Evolutionary conservation across 352 stramenopile species (phyloP).

Genomic region (Globisporangium megalacanthum): DNA sequence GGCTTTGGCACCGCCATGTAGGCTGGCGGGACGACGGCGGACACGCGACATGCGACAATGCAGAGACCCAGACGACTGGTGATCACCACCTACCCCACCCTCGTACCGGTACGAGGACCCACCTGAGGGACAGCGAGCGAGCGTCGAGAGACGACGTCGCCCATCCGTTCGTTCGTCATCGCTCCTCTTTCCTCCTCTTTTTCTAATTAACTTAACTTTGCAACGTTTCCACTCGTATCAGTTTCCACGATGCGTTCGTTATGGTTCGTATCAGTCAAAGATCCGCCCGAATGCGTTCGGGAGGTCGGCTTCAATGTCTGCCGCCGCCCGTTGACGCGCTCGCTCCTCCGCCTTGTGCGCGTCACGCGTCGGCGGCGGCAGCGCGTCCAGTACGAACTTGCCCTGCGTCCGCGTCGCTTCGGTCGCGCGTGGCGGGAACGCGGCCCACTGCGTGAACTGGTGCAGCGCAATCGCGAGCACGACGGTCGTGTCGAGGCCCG

Average conservation of each 20-base stretch:
- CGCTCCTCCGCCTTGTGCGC: conserved; percentile 38
- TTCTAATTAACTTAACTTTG: too few species aligned
- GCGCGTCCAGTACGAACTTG: conserved; percentile 72
- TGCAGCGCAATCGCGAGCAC: conserved; percentile 60
- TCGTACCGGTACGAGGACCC: too few species aligned
- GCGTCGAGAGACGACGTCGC: too few species aligned
- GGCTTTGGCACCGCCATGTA: conserved; percentile 23
- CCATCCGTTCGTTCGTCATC: too few species aligned
- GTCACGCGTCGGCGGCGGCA: conserved; percentile 39
- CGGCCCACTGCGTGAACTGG: conserved; percentile 55
- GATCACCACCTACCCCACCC: too few species aligned
- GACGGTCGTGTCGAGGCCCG: conserved; percentile 59
- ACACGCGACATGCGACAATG: too few species aligned
- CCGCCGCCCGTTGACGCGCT: conserved; percentile 36
- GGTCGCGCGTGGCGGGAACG: conserved; percentile 52
- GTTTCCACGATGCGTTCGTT: too few species aligned
- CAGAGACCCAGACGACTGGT: too few species aligned
- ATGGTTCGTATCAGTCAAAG: conserved; percentile 24
- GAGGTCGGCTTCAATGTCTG: conserved; percentile 27
- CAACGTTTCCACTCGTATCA: too few species aligned
- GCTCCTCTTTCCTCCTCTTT: too few species aligned
- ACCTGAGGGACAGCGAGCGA: too few species aligned
- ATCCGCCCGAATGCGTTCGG: conserved; percentile 40
- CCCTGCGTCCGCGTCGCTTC: conserved; percentile 62
- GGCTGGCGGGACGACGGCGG: background rate